phyloP scores from a whole-genome alignment of 2,329 filamentous ascomycete species.

The Pseudogymnoascus sp. region DNA sequence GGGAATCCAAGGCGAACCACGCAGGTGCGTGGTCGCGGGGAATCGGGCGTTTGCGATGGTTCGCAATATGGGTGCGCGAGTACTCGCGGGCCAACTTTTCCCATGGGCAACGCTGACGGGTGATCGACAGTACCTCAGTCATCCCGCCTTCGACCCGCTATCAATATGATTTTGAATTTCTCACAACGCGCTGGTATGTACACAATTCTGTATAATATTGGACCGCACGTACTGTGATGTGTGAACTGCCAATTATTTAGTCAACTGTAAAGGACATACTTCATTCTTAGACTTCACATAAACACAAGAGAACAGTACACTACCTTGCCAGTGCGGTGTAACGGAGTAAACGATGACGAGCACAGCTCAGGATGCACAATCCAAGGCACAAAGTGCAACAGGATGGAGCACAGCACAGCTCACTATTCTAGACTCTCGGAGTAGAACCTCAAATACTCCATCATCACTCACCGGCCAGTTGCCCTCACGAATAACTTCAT shows the following conservation, averaged over 20 bases:
- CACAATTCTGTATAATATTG: neutral
- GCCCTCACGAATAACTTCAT: neutral
- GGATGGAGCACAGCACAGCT: neutral
- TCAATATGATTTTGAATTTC: neutral
- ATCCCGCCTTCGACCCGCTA: neutral
- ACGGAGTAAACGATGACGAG: neutral
- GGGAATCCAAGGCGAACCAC: neutral
- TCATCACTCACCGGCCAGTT: neutral
- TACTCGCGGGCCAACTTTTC: neutral
- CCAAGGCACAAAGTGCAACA: neutral
- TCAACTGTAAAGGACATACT: neutral
- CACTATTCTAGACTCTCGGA: neutral
- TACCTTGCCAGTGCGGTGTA: neutral
- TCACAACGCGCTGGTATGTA: neutral
- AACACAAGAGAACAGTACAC: neutral
- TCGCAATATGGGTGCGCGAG: neutral
- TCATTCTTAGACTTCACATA: neutral
- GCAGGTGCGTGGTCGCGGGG: neutral
- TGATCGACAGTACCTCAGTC: constrained; percentile 1
- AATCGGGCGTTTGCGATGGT: neutral
- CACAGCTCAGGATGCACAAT: neutral
- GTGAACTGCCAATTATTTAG: neutral
- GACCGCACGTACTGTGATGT: neutral
- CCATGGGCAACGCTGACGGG: neutral
- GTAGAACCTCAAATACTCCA: neutral